Base-by-base conservation (phyloP, 2,329 filamentous ascomycete genomes). In the Monilinia aucupariae region DNA sequence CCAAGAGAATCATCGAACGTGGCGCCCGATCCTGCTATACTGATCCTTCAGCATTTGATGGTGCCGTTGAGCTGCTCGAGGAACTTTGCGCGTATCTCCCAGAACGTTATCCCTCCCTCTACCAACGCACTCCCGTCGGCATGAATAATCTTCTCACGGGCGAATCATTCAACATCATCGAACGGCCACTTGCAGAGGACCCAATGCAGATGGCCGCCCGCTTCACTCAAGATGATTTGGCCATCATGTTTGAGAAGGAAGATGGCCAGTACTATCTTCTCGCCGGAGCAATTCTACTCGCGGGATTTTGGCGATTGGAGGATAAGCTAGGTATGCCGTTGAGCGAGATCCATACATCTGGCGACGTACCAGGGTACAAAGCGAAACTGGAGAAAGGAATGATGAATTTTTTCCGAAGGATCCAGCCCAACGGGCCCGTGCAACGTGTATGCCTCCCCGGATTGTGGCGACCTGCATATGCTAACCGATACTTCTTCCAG, bases 231-330 rank as follows among this genome's bases (percentile, higher is more conserved):
- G 91, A 96, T 71, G 91, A 96, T 73, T 76, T 96, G 0, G 90
- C 90, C 0, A 83, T 96, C 62, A 93, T 96, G 90, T 81, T 93
- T 68, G 90, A 94, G 75, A 80, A 79, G 25, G 74, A 80, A 0
- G 90, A 96, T 71, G 89, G 90, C 0, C 85, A 92, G 73, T 93
- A 93, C 77, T 91, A 92, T 73, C 82, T 96, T 0, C 82, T 92
- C 1, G 89, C 89, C 0, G 91, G 90, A 0, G 82, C 87, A 0
- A 86, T 94, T 63, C 79, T 94, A 3, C 80, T 96, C 0, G 82
- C 91, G 0, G 91, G 91, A 0, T 96, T 96, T 79, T 96, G 91
- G 91, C 83, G 89, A 3, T 79, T 96, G 0, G 79, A 85, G 62
- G 90, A 96, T 72, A 96, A 96, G 75, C 84, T 87, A 71, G 88